Evolutionary conservation across 192 early-diverging fungal species (phyloP).

Genomic region (Backusella sp.): DNA sequence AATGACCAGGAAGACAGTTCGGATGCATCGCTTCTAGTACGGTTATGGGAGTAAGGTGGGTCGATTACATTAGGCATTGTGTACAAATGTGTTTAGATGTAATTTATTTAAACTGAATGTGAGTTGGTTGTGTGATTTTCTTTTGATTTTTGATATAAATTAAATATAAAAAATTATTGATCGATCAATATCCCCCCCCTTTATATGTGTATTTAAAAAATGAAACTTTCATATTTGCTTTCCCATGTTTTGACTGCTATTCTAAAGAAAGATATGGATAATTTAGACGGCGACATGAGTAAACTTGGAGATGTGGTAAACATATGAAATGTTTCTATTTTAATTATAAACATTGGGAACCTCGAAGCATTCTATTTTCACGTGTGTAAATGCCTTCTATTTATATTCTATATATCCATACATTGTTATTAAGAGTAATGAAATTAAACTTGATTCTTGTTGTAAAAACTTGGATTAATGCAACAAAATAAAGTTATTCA

Average conservation of each 20-base stretch:
- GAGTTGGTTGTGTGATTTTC: background rate
- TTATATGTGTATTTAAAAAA: background rate
- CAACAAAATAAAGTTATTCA: background rate
- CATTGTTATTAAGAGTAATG: background rate
- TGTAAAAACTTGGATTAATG: background rate
- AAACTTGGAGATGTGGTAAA: background rate
- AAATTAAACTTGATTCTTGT: background rate
- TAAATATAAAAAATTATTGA: background rate
- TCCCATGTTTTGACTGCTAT: constrained; percentile 5
- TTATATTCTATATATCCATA: background rate
- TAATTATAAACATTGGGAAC: background rate
- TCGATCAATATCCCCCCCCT: background rate
- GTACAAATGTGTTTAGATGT: background rate
- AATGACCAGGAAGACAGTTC: background rate
- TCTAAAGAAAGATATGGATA: background rate
- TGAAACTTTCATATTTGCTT: background rate
- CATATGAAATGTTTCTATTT: background rate
- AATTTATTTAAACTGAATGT: background rate
- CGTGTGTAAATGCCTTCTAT: background rate
- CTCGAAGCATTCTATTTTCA: background rate
- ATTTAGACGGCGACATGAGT: background rate
- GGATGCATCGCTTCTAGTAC: background rate
- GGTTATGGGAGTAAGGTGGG: background rate
- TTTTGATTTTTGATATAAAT: background rate
- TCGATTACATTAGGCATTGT: background rate